Evolutionary conservation across 176 grass and related monocot genomes (phyloP), one percentile per base, ranked within the genome.

Genomic region (Carex myosuroides): DNA sequence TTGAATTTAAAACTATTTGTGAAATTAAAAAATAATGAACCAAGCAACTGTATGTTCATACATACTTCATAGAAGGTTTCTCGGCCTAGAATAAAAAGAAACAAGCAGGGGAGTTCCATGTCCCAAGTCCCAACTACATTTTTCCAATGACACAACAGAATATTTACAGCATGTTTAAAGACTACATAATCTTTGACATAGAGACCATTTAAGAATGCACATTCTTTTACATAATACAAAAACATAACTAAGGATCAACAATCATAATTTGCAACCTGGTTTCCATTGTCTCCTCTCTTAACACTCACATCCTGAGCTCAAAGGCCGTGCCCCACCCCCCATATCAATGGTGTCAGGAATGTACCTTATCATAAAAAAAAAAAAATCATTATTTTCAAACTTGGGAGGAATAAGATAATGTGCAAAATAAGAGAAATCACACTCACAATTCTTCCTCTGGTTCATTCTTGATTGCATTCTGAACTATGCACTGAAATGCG

Each of bases 381-480:
- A 82, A 46, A 14, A 82, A 63, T 71, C 10, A 60, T 63, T 44
- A 60, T 46, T 55, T 77, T 85, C 72, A 87, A 55, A 24, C 18
- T 21, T 86, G 13, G 76, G 66, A 13, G 39, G 13, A 82, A 17
- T 71, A 14, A 21, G 41, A 61, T 81, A 39, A 62, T 13, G 44
- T 9, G 1, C 44, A 37, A 39, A 55, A 77, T 65, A 83, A 56
- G 80, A 85, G 50, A 84, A 81, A 70, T 29, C 32, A 78, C 22
- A 30, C 93, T 93, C 85, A 98, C 95, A 98, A 56, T 74, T 98
- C 95, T 85, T 98, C 95, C 83, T 98, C 93, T 48, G 91, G 95
- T 79, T 98, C 95, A 78, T 98, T 95, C 88, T 98, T 98, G 17
- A 98, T 84, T 75, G 93, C 93, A 10, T 95, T 92, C 69, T 89